Base-by-base conservation (phyloP, 2,329 filamentous ascomycete genomes). In the Fusarium sp. region DNA sequence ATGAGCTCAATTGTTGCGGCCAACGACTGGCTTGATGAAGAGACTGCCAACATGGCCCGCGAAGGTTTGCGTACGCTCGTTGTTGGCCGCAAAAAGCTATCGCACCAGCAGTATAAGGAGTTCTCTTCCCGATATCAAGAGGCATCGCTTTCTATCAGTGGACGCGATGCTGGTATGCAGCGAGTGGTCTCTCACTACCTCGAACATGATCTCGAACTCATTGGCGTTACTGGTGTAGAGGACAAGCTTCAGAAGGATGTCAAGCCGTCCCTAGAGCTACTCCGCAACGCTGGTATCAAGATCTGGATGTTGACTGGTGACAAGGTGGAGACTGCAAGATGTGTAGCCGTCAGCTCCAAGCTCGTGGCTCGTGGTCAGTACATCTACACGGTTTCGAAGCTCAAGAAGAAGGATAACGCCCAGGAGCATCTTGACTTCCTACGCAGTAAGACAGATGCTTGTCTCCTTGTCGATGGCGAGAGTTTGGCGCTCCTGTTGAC, bases 271-370 rank as follows among this genome's bases (percentile, higher is more conserved):
- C 83, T 99, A 6, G 96, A 99, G 76, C 86, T 99, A 6, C 85
- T 99, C 48, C 91, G 95, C 66, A 99, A 99, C 71, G 95, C 95
- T 0, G 95, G 95, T 25, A 95, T 99, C 78, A 98, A 98, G 77
- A 98, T 99, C 46, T 99, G 95, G 95, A 99, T 99, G 95, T 82
- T 99, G 74, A 99, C 95, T 0, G 95, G 95, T 42, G 95, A 99
- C 82, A 99, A 99, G 78, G 92, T 99, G 3, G 95, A 99, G 78
- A 99, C 95, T 12, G 95, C 95, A 13, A 89, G 95, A 32, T 99
- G 95, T 76, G 94, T 99, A 11, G 96, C 95, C 2, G 91, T 99
- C 39, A 96, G 91, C 72, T 93, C 94, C 28, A 97, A 97, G 75
- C 85, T 99, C 7, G 95, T 99, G 12, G 90, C 93, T 5, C 85